Evolutionary conservation across 306 rosid genomes (phyloP), one percentile per base, ranked within the genome.

Genomic region (Corylus americana): DNA sequence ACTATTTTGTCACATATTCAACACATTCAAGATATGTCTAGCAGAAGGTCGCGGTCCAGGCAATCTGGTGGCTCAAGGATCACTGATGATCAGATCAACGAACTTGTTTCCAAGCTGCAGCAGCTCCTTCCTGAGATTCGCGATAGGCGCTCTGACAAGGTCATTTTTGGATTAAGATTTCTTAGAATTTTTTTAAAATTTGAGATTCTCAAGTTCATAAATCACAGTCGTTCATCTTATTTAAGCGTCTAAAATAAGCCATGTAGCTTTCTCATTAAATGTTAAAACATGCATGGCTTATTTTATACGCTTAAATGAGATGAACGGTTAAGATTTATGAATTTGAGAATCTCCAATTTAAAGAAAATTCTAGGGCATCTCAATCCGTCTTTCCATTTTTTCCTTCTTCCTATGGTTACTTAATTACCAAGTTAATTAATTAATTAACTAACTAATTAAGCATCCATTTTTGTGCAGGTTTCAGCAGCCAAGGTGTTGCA

Each of bases 81-180:
- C 83, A 85, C 90, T 0, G 99, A 96, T n/a, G 98, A 93, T 81
- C 99, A 96, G 89, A 96, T 96, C 85, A 83, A 89, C 70, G 99
- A 96, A 76, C 99, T 93, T 18, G 98, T 93, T 74, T 87, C 98
- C 74, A 96, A 93, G 88, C 84, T 96, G 86, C 98, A 93, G 44
- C 98, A 93, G 54, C 97, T 96, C 81, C 96, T 96, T 69, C 98
- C 99, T 2, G 98, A 96, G 91, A 91, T 96, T 88, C 97, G 97
- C 4, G 79, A 89, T 17, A 77, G 88, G 51, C 87, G 79, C 39
- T 91, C 99, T 12, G 99, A 93, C 86, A 96, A 88, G 99, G 99
- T 93, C 61, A 22, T 42, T 77, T 69, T 49, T 16, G 48, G 48
- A 22, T 22, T 22, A 0, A 22, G 25, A 22, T 22, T 22, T 22